Evolutionary conservation across 129 eudicot species (phyloP).

Genomic region (Scalesia atractyloides): DNA sequence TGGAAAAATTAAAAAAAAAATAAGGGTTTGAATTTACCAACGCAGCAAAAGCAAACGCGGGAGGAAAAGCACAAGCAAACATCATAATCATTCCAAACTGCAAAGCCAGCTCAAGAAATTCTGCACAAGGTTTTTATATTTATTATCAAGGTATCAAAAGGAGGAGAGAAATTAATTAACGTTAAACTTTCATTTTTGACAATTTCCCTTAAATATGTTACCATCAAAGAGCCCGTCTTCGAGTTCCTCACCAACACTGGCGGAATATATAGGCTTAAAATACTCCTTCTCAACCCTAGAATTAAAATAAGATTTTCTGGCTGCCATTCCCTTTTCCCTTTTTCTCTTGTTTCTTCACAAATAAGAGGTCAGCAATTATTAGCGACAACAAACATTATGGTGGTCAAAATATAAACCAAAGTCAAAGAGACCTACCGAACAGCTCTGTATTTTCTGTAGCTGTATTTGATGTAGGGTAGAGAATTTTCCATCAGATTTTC

Average conservation of each 20-base stretch:
- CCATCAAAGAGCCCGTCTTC: constrained; percentile 99
- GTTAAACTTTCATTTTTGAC: background rate
- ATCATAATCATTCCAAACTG: constrained; percentile 98
- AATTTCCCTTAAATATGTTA: constrained; percentile 31
- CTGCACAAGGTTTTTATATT: constrained; percentile 41
- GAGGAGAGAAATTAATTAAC: background rate
- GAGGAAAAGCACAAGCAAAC: constrained; percentile 99
- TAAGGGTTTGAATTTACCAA: constrained; percentile 50
- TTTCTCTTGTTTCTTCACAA: constrained; percentile 63
- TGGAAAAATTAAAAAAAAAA: background rate
- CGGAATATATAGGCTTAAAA: constrained; percentile 78
- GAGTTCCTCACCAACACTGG: constrained; percentile 86
- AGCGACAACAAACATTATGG: background rate
- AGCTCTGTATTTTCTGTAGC: constrained; percentile 74
- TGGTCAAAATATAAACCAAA: background rate
- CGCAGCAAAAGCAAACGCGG: constrained; percentile 81
- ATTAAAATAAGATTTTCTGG: constrained; percentile 47
- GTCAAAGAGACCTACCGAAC: constrained; percentile 51
- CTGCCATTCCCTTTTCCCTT: constrained; percentile 51
- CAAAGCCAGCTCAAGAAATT: constrained; percentile 87
- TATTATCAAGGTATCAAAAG: background rate
- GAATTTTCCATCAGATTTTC: constrained; percentile 82
- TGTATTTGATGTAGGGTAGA: constrained; percentile 77
- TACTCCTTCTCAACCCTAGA: constrained; percentile 90
- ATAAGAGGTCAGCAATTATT: constrained; percentile 10